Evolutionary conservation across 2,329 filamentous ascomycete genomes (phyloP).

Genomic region (Pseudogymnoascus sp.): DNA sequence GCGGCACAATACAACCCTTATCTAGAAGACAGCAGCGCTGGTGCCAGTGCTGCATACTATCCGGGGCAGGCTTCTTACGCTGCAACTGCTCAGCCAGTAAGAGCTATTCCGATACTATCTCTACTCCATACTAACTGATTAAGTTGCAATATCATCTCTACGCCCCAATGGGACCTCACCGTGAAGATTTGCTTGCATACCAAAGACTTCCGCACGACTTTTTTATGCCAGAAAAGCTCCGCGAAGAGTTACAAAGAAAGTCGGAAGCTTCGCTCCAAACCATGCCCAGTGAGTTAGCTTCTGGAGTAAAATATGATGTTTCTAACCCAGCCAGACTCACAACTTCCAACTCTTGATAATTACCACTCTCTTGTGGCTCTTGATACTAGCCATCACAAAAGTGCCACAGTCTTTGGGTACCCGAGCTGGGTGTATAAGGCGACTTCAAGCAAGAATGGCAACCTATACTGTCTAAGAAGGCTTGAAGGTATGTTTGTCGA

Average conservation of each 20-base stretch:
- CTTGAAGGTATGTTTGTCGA: slow-evolving; percentile 56
- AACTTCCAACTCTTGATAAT: slow-evolving; percentile 72
- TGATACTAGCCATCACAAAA: slow-evolving; percentile 73
- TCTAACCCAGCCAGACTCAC: slow-evolving; percentile 42
- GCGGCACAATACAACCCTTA: slow-evolving; percentile 64
- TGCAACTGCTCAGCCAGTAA: slow-evolving; percentile 51
- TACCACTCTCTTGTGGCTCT: slow-evolving; percentile 90
- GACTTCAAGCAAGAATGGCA: slow-evolving; percentile 77
- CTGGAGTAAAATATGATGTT: not conserved
- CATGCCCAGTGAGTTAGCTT: slow-evolving; percentile 56
- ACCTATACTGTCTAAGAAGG: slow-evolving; percentile 77
- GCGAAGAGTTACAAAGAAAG: slow-evolving; percentile 85
- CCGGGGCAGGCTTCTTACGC: slow-evolving; percentile 47
- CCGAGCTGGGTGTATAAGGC: slow-evolving; percentile 95
- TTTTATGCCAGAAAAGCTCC: slow-evolving; percentile 78
- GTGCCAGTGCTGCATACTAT: slow-evolving; percentile 58
- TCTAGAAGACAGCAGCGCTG: slow-evolving; percentile 56
- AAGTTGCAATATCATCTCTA: slow-evolving; percentile 89
- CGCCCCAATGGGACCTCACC: slow-evolving; percentile 74
- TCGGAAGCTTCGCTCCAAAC: slow-evolving; percentile 77
- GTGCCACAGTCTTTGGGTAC: slow-evolving; percentile 72
- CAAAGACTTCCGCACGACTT: slow-evolving; percentile 85
- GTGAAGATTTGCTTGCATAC: slow-evolving; percentile 73
- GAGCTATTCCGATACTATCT: slow-evolving; percentile 19
- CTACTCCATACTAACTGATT: slow-evolving; percentile 19